phyloP scores from a whole-genome alignment of 129 eudicot species.

The Escallonia herrerae region DNA sequence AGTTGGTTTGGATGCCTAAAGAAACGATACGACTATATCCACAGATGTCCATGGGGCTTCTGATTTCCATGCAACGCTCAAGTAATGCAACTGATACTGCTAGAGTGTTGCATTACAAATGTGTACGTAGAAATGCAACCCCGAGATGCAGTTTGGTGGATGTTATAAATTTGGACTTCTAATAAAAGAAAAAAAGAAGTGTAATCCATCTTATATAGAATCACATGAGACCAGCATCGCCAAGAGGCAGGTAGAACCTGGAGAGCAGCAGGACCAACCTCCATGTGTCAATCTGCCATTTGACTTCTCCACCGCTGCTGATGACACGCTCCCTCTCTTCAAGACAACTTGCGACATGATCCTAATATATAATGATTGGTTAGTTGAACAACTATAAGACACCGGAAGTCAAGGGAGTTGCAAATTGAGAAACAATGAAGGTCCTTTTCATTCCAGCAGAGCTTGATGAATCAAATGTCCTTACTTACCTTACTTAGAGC shows the following conservation, averaged over 20 bases:
- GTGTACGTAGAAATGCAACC: too few species aligned
- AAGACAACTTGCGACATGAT: conserved; percentile 81
- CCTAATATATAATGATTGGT: conserved; percentile 41
- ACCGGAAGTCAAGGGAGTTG: neutral
- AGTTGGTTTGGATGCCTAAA: too few species aligned
- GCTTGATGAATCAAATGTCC: neutral
- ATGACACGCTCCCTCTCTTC: conserved; percentile 85
- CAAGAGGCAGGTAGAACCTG: conserved; percentile 42
- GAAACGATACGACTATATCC: too few species aligned
- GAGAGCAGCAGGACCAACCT: conserved; percentile 94
- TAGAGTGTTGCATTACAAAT: too few species aligned
- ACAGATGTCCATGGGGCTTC: too few species aligned
- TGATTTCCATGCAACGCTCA: too few species aligned
- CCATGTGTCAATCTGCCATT: conserved; percentile 95
- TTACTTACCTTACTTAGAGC: conserved; percentile 75
- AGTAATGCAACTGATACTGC: too few species aligned
- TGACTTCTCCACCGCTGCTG: conserved; percentile 61
- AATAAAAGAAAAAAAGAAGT: too few species aligned
- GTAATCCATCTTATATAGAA: neutral
- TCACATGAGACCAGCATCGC: neutral
- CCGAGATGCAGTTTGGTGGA: too few species aligned
- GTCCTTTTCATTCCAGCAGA: neutral
- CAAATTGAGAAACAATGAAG: conserved; percentile 1
- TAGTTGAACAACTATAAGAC: conserved; percentile 7
- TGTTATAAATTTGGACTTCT: too few species aligned